These are phyloP conservation scores for Cerrena zonata DNA, from an alignment of 1,284 basidiomycete species.

Conservation along the genomic window DNA sequence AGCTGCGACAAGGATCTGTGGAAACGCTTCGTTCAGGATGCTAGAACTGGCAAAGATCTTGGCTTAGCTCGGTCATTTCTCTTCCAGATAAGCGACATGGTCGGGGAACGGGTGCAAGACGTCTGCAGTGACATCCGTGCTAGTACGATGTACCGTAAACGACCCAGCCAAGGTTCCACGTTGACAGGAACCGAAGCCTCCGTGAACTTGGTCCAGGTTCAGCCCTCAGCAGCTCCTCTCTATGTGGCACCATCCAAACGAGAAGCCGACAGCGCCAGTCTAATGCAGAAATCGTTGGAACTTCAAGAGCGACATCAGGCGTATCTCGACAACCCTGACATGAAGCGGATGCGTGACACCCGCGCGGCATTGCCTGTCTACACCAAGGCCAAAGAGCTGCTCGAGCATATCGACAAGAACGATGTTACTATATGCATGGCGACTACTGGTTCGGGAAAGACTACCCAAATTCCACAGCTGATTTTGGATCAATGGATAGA, in stretches of 20 bases:
- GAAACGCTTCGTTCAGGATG: conserved; percentile 61
- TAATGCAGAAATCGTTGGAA: conserved; percentile 53
- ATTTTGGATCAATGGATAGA: conserved; percentile 84
- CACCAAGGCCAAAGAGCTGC: conserved; percentile 57
- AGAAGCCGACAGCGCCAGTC: conserved; percentile 24
- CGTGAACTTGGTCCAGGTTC: conserved; percentile 8
- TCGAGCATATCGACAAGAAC: conserved; percentile 70
- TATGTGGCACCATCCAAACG: conserved; percentile 20
- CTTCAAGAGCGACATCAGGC: conserved; percentile 51
- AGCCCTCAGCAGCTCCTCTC: conserved; percentile 6
- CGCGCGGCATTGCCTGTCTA: conserved; percentile 73
- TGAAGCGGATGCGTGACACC: conserved; percentile 65
- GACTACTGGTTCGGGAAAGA: conserved; percentile 93
- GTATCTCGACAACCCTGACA: conserved; percentile 60
- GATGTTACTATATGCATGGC: conserved; percentile 93
- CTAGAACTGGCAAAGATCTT: conserved; percentile 59
- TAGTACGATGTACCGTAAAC: conserved; percentile 45
- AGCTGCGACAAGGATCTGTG: conserved; percentile 78
- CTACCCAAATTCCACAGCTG: conserved; percentile 91
- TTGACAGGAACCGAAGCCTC: conserved; percentile 11
- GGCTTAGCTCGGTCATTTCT: conserved; percentile 69
- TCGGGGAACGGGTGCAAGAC: conserved; percentile 73
- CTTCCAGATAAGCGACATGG: conserved; percentile 62
- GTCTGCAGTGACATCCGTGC: conserved; percentile 65
- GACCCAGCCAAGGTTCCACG: conserved; percentile 31